Conservation (phyloP, 768 basidiomycete species). For the Gelatoporia subvermispora region DNA sequence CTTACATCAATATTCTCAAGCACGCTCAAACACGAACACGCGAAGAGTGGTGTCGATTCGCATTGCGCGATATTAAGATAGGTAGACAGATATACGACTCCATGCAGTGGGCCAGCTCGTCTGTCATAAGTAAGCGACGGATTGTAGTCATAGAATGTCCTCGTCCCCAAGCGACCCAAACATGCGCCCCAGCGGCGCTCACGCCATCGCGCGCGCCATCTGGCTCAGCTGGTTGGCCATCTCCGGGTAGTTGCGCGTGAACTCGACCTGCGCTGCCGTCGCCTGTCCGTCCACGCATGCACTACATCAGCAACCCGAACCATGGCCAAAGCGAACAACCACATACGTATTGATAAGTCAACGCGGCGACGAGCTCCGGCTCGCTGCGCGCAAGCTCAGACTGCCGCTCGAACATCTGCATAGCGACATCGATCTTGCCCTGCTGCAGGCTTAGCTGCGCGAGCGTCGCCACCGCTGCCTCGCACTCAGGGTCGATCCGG, state of each 20-base stretch:
- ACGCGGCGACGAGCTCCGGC: slow-evolving; percentile 72
- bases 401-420: slow-evolving; percentile 81
- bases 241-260: slow-evolving; percentile 77
- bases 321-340: neutral
- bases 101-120: too few relatives aligned
- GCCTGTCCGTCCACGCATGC: slow-evolving; percentile 41
- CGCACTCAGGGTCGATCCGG: slow-evolving; percentile 85
- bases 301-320: neutral
- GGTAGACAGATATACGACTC: too few relatives aligned
- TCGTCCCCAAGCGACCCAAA: too few relatives aligned
- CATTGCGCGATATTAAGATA: too few relatives aligned
- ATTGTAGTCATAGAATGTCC: neutral
- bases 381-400: slow-evolving; percentile 86
- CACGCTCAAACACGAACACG: too few relatives aligned
- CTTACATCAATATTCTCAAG: too few relatives aligned
- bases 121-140: neutral
- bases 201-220: slow-evolving; percentile 38
- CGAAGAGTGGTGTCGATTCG: too few relatives aligned
- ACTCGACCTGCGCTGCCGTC: slow-evolving; percentile 76
- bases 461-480: slow-evolving; percentile 92
- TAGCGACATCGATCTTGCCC: slow-evolving; percentile 79
- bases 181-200: neutral
- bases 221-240: slow-evolving; percentile 66
- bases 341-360: slow-evolving; percentile 77
- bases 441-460: slow-evolving; percentile 92